A percentile compares a stretch with the other conserved stretches of the same genome.
These are phyloP conservation scores for Penicillium flavigenum DNA, from an alignment of 495 filamentous ascomycete species.

Conservation along the genomic window DNA sequence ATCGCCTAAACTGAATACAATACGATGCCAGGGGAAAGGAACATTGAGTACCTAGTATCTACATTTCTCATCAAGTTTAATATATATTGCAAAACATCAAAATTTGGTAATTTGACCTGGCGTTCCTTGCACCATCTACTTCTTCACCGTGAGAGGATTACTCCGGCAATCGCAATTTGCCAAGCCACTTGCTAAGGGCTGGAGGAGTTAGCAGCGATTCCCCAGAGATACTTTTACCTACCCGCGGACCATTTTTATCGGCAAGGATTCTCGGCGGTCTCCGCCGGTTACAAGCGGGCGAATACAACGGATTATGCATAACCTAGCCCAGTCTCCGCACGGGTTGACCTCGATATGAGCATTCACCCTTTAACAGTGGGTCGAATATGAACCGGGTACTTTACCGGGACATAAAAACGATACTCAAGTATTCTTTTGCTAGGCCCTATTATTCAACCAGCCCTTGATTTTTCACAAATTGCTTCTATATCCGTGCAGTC, in stretches of 20 bases:
- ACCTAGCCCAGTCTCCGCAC: too few species aligned
- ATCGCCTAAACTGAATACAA: neutral
- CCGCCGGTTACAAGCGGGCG: slow-evolving; percentile 4
- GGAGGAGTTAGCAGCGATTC: slow-evolving; percentile 1
- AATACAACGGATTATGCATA: neutral
- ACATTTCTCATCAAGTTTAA: neutral
- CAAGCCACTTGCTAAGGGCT: neutral
- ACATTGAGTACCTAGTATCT: neutral
- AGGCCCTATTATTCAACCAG: neutral
- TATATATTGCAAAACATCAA: neutral
- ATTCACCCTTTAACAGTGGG: neutral
- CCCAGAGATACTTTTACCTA: slow-evolving; percentile 1
- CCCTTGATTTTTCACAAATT: neutral
- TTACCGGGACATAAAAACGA: neutral
- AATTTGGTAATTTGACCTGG: neutral
- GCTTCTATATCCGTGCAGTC: neutral
- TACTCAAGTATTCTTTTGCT: neutral
- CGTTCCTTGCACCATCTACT: neutral
- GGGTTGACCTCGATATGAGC: neutral
- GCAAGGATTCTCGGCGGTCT: slow-evolving; percentile 1
- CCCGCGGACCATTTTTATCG: slow-evolving; percentile 1
- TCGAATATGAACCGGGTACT: neutral
- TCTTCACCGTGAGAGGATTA: neutral
- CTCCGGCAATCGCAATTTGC: neutral
- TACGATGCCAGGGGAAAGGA: neutral